Evolutionary conservation across 306 rosid species (phyloP), one percentile per base, ranked within the genome.

Genomic region (Dryas alaskensis): DNA sequence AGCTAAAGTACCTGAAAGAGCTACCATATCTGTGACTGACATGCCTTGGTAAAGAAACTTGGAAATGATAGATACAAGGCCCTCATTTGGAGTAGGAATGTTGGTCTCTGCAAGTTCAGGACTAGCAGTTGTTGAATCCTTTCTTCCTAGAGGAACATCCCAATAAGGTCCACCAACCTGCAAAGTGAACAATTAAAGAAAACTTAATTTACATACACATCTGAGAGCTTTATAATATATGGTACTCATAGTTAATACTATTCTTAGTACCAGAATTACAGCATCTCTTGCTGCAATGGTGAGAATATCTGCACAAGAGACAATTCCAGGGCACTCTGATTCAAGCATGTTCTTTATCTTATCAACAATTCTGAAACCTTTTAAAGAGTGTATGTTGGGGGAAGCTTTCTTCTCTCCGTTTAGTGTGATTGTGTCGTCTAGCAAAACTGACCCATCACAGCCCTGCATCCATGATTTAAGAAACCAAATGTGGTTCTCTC

Each of bases 211-310:
- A 31, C 37, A 31, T 31, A 31, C 37, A 31, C 37, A 31, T 31
- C 37, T 31, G 37, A 66, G 17, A 19, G 5, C 10, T 43, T 12
- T 7, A n/a, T 64, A 64, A 31, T 45, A 51, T 25, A 58, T 62
- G 67, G 67, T 42, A 40, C 49, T 16, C 19, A 4, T 42, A 31
- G 3, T 14, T 31, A 17, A 17, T 64, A 14, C 4, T 25, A 43
- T 4, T 25, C 5, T n/a, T 11, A 16, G 43, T 83, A 93, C 98
- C 91, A 94, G 89, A 88, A 88, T 86, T 4, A 88, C 88, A 48
- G 98, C 98, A 83, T 94, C 98, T 78, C 98, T 94, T 59, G 97
- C 98, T 45, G 97, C 98, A 85, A 92, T 84, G 11, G 98, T 94
- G 79, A 94, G 96, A 75, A 91, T 85, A 89, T 94, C 97, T 17